Evolutionary conservation across 1,284 basidiomycete species (phyloP), one percentile per base, ranked within the genome.

Genomic region (Ceratobasidium sp.): DNA sequence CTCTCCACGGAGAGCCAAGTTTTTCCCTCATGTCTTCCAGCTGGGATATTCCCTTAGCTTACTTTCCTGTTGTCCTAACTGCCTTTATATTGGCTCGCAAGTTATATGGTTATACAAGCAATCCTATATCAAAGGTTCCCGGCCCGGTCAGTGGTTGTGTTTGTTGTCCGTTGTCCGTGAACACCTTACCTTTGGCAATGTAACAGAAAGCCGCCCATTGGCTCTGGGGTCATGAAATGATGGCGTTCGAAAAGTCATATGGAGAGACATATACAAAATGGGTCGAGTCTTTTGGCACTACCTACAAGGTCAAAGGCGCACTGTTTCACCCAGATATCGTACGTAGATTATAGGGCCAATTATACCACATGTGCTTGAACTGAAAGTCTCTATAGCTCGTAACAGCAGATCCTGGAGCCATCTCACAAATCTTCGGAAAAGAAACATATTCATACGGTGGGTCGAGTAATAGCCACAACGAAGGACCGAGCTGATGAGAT

Each of bases 341-440:
- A 46, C 54, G 70, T 54, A 26, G 32, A 26, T 38, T 23, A 6
- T 14, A 6, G 41, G 57, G 35, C 2, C 28, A 14, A 44, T n/a
- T n/a, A n/a, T n/a, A n/a, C n/a, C n/a, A 13, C 26, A 38, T 57
- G n/a, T 41, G n/a, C 11, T 46, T 11, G 44, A 38, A 23, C 30
- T 18, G 46, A 26, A 18, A 28, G 21, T 28, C 11, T 38, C 35
- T 11, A 38, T 72, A 81, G 80, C 76, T 81, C 13, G 78, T 81
- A 2, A 63, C 79, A 8, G 70, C 74, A 35, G 80, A 81, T 55
- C 78, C 80, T 0, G 73, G 50, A 5, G 79, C 76, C 30, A 74
- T 81, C 28, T 49, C 77, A 1, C 76, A 81, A 67, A 77, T 81
- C 5, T 66, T 80, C 47, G 74, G 76, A 50, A 79, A 77, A 72